Percentiles rank a stretch among this genome's conserved stretches.
These are phyloP conservation scores for Solanum rostratum DNA, from an alignment of 257 asterid species.

Conservation along the genomic window DNA sequence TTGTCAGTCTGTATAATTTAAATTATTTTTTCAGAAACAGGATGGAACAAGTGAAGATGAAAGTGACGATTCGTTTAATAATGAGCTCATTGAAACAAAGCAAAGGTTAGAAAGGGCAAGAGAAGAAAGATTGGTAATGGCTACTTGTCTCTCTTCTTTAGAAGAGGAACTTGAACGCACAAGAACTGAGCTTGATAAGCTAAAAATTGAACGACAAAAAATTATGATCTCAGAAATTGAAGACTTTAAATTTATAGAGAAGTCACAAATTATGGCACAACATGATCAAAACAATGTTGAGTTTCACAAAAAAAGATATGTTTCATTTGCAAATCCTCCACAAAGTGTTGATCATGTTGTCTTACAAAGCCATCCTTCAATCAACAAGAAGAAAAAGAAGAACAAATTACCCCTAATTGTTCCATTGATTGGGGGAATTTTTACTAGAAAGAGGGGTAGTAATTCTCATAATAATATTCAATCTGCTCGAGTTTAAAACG, in stretches of 20 bases:
- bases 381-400: slow-evolving; percentile 46
- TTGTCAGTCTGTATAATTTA: background rate
- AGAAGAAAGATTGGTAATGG: slow-evolving; percentile 53
- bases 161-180: slow-evolving; percentile 61
- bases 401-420: slow-evolving; percentile 22
- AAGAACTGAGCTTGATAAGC: slow-evolving; percentile 40
- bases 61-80: background rate
- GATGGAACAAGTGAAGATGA: slow-evolving; percentile 13
- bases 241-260: slow-evolving; percentile 41
- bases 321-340: slow-evolving; percentile 45
- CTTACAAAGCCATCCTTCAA: slow-evolving; percentile 56
- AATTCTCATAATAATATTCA: background rate
- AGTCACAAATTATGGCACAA: slow-evolving; percentile 11
- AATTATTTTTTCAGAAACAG: slow-evolving; percentile 23
- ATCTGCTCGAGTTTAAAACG: background rate
- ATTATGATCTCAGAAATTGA: slow-evolving; percentile 19
- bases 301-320: slow-evolving; percentile 55
- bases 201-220: slow-evolving; percentile 12
- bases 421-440: slow-evolving; percentile 31
- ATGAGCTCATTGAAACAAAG: slow-evolving; percentile 63
- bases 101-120: slow-evolving; percentile 54
- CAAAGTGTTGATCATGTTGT: slow-evolving; percentile 12
- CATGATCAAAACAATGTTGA: slow-evolving; percentile 1
- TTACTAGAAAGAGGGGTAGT: slow-evolving; percentile 20
- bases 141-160: slow-evolving; percentile 40